Base-by-base conservation (phyloP, 345 rosid species). In the Melastoma malabathricum region DNA sequence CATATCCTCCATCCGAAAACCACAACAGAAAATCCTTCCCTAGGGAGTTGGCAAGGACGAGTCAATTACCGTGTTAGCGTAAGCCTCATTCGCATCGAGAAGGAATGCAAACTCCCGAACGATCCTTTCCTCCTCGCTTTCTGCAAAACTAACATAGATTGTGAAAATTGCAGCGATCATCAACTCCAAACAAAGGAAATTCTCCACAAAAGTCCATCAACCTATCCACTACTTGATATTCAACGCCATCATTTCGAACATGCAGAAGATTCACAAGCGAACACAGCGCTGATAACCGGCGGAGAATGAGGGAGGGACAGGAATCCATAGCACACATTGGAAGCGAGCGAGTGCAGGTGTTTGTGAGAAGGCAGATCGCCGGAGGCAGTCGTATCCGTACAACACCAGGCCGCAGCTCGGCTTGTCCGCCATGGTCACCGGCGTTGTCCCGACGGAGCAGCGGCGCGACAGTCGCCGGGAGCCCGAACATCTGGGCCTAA, bases 361-460 rank as follows among this genome's bases (percentile, higher is more conserved):
- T 72, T 39, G 44, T 72, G 83, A 0, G 83, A 72, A 2, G 79
- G 63, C 72, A 64, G 16, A 84, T 48, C 63, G 67, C 72, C 41
- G 80, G 73, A 18, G 87, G 92, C 65, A 82, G 72, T 13, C 96
- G 55, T 90, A 95, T 47, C 96, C 96, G 73, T 75, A 80, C 47
- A 86, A 22, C 29, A 86, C 74, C 63, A 90, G 45, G 1, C 75
- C 77, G 67, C 86, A 76, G 89, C 98, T 90, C 47, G 98, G 74
- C 68, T 84, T 84, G 79, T 82, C 96, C 64, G 94, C 98, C 98
- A 90, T 86, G 65, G 58, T 47, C 39, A 12, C 41, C 62, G 61
- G 69, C 56, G 51, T 6, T 52, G 27, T 13, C 3, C 4, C 0
- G 10, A 54, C 47, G 25, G 10, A n/a, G 2, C 19, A 9, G 44